A percentile compares a stretch with the other conserved stretches of the same genome.
phyloP scores from a whole-genome alignment of 176 grass and related monocot genomes.

The Leersia perrieri region DNA sequence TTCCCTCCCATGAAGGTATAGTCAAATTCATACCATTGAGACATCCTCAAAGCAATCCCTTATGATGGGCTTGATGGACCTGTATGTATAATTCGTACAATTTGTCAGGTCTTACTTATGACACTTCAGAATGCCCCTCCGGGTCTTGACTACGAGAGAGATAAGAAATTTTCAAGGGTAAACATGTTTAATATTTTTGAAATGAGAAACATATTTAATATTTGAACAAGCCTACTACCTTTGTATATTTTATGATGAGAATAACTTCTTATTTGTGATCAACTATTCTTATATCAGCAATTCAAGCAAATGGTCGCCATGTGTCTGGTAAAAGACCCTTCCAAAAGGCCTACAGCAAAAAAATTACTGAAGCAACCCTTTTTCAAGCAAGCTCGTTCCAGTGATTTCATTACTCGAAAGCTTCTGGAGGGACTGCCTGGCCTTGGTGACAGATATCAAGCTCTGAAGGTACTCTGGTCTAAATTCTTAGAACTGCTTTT shows the following conservation, averaged over 20 bases:
- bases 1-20: slow-evolving; percentile 96
- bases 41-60: neutral
- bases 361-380: slow-evolving; percentile 87
- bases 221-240: neutral
- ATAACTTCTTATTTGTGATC: slow-evolving; percentile 13
- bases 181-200: slow-evolving; percentile 25
- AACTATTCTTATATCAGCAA: slow-evolving; percentile 46
- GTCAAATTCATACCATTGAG: neutral
- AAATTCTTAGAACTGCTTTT: slow-evolving; percentile 20
- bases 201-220: slow-evolving; percentile 35
- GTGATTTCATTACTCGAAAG: slow-evolving; percentile 72
- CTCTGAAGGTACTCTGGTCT: slow-evolving; percentile 70
- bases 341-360: slow-evolving; percentile 74
- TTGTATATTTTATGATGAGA: neutral
- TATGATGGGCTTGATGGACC: neutral
- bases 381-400: slow-evolving; percentile 93
- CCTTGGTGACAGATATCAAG: slow-evolving; percentile 79
- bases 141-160: slow-evolving; percentile 79
- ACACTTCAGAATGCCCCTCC: slow-evolving; percentile 94
- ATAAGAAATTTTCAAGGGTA: slow-evolving; percentile 90
- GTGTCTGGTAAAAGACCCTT: slow-evolving; percentile 95
- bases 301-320: slow-evolving; percentile 93
- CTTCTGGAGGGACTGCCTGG: slow-evolving; percentile 88
- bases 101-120: slow-evolving; percentile 88
- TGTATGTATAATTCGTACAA: neutral